A percentile compares a stretch with the other conserved stretches of the same genome.
Conservation (phyloP, 805 yeast species). For the Candida xyloterini region DNA sequence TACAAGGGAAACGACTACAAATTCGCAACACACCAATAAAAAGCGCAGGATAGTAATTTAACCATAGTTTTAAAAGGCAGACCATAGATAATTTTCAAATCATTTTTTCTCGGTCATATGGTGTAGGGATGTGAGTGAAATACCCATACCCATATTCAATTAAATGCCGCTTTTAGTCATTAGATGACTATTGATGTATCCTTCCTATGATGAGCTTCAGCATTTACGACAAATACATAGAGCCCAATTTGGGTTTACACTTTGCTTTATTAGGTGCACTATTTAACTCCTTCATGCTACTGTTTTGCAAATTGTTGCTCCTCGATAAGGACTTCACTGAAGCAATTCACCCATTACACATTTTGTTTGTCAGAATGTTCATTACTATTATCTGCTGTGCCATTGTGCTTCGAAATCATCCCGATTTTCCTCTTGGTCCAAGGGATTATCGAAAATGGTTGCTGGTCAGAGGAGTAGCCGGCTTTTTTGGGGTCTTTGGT, state of each 20-base stretch:
- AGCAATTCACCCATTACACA: constrained; percentile 76
- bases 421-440: constrained; percentile 71
- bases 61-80: background rate
- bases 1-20: constrained; percentile 2
- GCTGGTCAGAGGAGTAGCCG: constrained; percentile 62
- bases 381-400: constrained; percentile 64
- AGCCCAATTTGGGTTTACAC: constrained; percentile 52
- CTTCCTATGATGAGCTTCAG: background rate
- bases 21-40: background rate
- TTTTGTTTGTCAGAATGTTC: constrained; percentile 71
- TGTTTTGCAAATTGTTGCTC: constrained; percentile 70
- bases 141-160: background rate
- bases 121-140: constrained; percentile 4
- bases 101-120: background rate
- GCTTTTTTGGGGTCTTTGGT: constrained; percentile 79
- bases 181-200: background rate
- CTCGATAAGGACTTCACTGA: constrained; percentile 55
- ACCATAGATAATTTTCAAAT: no score
- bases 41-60: background rate
- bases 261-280: constrained; percentile 62
- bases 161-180: constrained; percentile 2
- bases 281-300: constrained; percentile 74
- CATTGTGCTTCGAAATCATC: constrained; percentile 38
- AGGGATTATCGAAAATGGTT: constrained; percentile 51
- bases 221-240: constrained; percentile 14